Base-by-base conservation (phyloP, 495 filamentous ascomycete species). In the Aspergillus cristatus region DNA sequence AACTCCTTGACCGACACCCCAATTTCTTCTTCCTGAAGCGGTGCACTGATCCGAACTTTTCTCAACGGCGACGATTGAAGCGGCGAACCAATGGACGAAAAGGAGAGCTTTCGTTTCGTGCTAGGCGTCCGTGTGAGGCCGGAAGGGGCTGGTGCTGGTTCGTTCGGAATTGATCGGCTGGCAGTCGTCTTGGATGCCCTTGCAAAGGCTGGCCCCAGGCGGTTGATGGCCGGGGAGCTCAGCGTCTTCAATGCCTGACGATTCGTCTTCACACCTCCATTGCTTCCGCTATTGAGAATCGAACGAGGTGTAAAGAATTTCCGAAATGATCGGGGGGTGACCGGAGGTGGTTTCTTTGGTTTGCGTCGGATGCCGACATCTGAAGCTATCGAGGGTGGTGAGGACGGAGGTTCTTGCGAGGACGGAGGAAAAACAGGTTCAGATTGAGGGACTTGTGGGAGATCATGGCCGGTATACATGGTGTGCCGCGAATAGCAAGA, bases 261-360 rank as follows among this genome's bases (percentile, higher is more conserved):
- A 45, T 70, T 73, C 12, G 75, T 67, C 46, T 64, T 74, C 45
- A 73, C 60, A 48, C 55, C 42, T 41, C 60, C 47, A 66, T 63
- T 60, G 40, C 45, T 57, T n/a, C 51, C 47, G 14, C 66, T 50
- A 42, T 70, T 48, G 26, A 69, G 54, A 37, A 65, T 46, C 18
- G 61, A 65, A 3, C 71, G 72, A 34, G 88, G 88, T 11, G 84
- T 90, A 51, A 94, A 95, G 65, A 95, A 95, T 18, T 77, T 70
- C 28, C 62, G 76, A 50, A 94, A 94, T 36, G 78, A 81, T 37
- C 80, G 67, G 26, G 82, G 82, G 18, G 82, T 87, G 34, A 87
- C 65, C n/a, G 71, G 63, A 25, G 71, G 70, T 38, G 63, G 62
- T 35, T 70, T 71, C 46, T 57, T 64, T 29, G 52, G 63, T 54